Evolutionary conservation across 2,329 filamentous ascomycete genomes (phyloP), one percentile per base, ranked within the genome.

Genomic region (Aciculosporium take): DNA sequence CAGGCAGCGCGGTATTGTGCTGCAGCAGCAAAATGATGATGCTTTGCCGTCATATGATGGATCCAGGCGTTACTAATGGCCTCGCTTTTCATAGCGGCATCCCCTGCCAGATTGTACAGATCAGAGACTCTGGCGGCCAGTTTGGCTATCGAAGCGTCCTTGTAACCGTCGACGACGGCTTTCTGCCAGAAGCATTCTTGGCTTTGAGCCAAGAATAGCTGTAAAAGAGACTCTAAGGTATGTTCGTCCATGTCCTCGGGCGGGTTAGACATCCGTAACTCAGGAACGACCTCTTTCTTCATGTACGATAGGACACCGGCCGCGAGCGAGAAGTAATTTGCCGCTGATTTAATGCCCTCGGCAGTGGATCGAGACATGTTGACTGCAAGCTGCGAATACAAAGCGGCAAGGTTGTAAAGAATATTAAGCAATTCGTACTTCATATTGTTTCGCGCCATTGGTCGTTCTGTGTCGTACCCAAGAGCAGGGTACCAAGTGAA

Each of bases 151-250:
- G 82, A 85, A 1, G 79, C 83, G 57, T 98, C 91, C 59, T 94
- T 95, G 63, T 94, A 78, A 20, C 81, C 79, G 56, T 95, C 89
- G 66, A 93, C 88, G 44, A 94, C 88, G 1, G 91, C 89, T 58
- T 94, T 96, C 51, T 91, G 83, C 91, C 91, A 98, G 61, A 91
- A 96, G 57, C 88, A 96, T 63, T 98, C 91, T 56, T 98, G 91
- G 23, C 83, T 88, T 58, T 98, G 87, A 1, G 88, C 89, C 8
- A 98, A 71, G 58, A 94, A 77, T 24, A 98, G 70, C 57, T 89
- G 76, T 51, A 84, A 76, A 35, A 96, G 64, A 40, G 84, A 85
- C 52, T 89, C 83, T 37, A 98, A 68, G 0, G 88, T 95, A 54
- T 84, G 74, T 39, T 77, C 72, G 53, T 98, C 91, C 87, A 98